phyloP scores from a whole-genome alignment of 2,329 filamentous ascomycete species.

The Immersiporthe knoxdaviesiana region DNA sequence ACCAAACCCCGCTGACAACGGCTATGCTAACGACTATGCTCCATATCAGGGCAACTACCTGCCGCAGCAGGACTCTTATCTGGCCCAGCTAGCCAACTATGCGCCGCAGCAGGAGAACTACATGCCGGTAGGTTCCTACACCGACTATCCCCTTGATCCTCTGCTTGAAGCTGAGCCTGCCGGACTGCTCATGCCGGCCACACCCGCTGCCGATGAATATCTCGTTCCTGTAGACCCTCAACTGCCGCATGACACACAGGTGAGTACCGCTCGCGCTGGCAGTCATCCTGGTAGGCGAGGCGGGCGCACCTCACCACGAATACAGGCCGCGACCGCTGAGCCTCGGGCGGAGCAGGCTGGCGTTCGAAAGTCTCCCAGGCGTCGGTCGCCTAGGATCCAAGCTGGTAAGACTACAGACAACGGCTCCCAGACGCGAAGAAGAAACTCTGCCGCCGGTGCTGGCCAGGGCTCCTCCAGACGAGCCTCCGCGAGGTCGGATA shows the following conservation, averaged over 20 bases:
- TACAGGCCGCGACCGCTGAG: background rate
- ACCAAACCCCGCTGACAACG: background rate
- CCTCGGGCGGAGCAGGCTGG: background rate
- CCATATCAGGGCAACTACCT: background rate
- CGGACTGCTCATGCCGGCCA: background rate
- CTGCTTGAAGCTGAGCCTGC: background rate
- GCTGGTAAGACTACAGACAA: background rate
- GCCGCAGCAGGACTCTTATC: background rate
- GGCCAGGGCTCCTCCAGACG: background rate
- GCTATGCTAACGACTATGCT: background rate
- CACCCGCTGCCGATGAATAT: background rate
- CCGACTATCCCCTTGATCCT: background rate
- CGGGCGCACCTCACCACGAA: background rate
- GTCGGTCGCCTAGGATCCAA: background rate
- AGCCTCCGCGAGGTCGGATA: background rate
- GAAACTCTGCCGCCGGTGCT: background rate
- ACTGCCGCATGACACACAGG: background rate
- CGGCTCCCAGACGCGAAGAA: background rate
- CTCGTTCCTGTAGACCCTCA: background rate
- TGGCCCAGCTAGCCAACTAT: background rate
- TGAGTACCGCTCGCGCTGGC: background rate
- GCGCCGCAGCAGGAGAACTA: background rate
- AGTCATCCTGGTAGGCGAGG: background rate
- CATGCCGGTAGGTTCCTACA: constrained; percentile 5
- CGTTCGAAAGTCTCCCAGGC: background rate